Evolutionary conservation across 176 grass and related monocot species (phyloP).

Genomic region (Puccinellia tenuiflora): DNA sequence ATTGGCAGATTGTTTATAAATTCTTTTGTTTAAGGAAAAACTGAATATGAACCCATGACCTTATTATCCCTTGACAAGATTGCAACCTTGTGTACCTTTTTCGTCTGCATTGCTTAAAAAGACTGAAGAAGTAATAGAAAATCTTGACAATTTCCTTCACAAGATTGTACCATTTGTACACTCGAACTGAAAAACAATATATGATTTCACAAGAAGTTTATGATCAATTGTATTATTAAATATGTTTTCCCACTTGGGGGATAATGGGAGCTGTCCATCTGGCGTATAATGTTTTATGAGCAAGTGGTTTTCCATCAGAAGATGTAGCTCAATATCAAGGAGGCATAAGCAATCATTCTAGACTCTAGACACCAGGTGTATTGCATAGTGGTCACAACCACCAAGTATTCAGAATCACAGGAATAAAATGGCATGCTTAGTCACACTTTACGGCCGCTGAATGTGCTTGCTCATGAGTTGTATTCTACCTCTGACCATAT

Average conservation of each 20-base stretch:
- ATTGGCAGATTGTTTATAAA: not conserved
- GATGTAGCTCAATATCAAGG: not conserved
- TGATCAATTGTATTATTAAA: not conserved
- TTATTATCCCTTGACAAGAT: not conserved
- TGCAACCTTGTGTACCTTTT: not conserved
- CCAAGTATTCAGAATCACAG: not conserved
- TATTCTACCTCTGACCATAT: constrained; percentile 1
- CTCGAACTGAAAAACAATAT: not conserved
- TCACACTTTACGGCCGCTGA: not conserved
- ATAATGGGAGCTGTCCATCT: not conserved
- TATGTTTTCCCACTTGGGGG: not conserved
- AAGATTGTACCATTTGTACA: not conserved
- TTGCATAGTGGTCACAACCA: not conserved
- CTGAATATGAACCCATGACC: not conserved
- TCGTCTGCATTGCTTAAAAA: not conserved
- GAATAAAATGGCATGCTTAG: not conserved
- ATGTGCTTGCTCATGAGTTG: constrained; percentile 1
- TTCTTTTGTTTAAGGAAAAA: not conserved
- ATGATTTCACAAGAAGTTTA: not conserved
- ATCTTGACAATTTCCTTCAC: not conserved
- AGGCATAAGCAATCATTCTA: not conserved
- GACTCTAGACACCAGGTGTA: not conserved
- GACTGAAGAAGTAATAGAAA: not conserved
- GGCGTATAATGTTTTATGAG: not conserved
- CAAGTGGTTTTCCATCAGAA: not conserved